Evolutionary conservation across 2,329 filamentous ascomycete species (phyloP).

Genomic region (Apiospora rasikravindrae): DNA sequence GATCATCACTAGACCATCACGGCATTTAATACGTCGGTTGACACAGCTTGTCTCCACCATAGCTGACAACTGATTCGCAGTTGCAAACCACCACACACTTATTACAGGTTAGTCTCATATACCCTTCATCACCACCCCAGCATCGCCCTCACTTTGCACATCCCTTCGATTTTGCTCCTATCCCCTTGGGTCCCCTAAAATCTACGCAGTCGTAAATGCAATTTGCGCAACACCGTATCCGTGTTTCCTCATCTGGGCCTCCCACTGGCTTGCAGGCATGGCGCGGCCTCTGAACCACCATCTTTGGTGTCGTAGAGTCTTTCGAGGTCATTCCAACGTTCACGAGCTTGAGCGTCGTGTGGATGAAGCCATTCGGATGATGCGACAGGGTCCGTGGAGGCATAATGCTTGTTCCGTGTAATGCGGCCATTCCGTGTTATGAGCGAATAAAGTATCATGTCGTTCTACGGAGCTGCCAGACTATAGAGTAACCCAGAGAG

Average conservation of each 20-base stretch:
- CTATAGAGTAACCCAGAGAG: constrained; percentile 20
- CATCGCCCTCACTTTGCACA: background rate
- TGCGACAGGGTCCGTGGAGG: background rate
- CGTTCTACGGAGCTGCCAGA: constrained; percentile 11
- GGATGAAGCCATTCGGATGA: constrained; percentile 7
- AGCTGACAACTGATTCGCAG: constrained; percentile 6
- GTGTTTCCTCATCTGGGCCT: background rate
- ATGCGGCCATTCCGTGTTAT: background rate
- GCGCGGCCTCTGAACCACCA: constrained; percentile 9
- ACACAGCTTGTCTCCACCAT: constrained; percentile 10
- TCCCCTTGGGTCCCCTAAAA: background rate
- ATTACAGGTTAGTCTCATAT: constrained; percentile 15
- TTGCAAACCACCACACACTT: constrained; percentile 16
- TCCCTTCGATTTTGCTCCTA: background rate
- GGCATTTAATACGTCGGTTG: constrained; percentile 8
- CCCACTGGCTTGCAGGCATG: background rate
- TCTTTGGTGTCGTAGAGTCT: constrained; percentile 14
- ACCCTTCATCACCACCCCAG: background rate
- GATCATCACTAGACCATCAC: constrained; percentile 11
- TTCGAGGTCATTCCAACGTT: constrained; percentile 13
- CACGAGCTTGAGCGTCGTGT: constrained; percentile 5
- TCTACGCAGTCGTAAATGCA: constrained; percentile 5
- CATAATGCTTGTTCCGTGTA: constrained; percentile 8
- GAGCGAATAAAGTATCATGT: background rate
- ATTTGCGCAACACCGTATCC: constrained; percentile 13